Percentiles rank a stretch among this genome's conserved stretches.
Conservation (phyloP, 345 rosid genomes). For the Fremontodendron californicum region DNA sequence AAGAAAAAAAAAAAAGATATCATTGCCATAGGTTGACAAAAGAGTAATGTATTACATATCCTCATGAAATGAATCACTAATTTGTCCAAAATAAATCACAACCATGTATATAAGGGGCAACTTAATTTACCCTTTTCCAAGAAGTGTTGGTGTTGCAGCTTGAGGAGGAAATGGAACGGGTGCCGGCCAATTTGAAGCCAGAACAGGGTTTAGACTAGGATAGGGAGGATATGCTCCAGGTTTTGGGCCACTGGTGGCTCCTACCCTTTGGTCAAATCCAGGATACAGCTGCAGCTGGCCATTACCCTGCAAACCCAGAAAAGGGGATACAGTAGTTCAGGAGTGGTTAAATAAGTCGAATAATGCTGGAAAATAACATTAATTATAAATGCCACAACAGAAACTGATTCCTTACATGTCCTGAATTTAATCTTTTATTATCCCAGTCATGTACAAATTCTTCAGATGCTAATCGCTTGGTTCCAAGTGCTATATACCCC, state of each 20-base stretch:
- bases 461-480: constrained; percentile 72
- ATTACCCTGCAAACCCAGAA: constrained; percentile 21
- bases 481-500: constrained; percentile 47
- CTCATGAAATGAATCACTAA: constrained; percentile 5
- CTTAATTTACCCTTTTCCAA: constrained; percentile 62
- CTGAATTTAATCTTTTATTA: constrained; percentile 70
- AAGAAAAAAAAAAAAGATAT: background rate
- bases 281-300: constrained; percentile 29
- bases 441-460: constrained; percentile 62
- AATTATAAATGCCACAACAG: background rate
- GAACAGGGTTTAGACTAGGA: constrained; percentile 33
- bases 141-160: constrained; percentile 43
- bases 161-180: constrained; percentile 48
- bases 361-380: background rate
- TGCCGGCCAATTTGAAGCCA: constrained; percentile 50
- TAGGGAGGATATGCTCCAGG: constrained; percentile 35
- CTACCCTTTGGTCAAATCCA: constrained; percentile 32
- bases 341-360: background rate
- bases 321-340: background rate
- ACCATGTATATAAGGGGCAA: background rate
- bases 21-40: background rate
- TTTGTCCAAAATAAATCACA: background rate
- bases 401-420: constrained; percentile 45
- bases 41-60: background rate
- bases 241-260: constrained; percentile 23